phyloP scores from a whole-genome alignment of 768 basidiomycete species.

The Pisolithus sp. region DNA sequence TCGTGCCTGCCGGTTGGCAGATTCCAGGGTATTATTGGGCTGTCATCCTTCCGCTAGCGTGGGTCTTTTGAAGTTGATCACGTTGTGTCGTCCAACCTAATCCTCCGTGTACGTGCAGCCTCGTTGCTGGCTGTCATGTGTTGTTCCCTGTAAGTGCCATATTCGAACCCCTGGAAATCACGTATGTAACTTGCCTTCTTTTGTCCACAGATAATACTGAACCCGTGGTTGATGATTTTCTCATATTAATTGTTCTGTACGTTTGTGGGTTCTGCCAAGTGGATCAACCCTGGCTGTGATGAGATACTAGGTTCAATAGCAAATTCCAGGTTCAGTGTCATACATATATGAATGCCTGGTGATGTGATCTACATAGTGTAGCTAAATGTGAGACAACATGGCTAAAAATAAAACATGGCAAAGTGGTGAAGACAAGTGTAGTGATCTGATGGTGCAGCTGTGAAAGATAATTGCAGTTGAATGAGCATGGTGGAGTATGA shows the following conservation, averaged over 20 bases:
- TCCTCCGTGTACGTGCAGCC: conserved; percentile 26
- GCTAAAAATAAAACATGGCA: too few species aligned
- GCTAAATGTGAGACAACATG: too few species aligned
- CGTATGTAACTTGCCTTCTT: neutral
- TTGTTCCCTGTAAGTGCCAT: conserved; percentile 60
- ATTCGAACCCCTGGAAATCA: neutral
- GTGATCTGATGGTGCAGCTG: too few species aligned
- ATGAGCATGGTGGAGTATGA: too few species aligned
- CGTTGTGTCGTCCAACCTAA: neutral
- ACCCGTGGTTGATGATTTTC: conserved; percentile 88
- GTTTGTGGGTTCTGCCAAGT: too few species aligned
- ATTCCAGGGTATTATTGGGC: conserved; percentile 64
- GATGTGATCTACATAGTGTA: too few species aligned
- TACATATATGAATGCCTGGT: too few species aligned
- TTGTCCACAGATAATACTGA: conserved; percentile 59
- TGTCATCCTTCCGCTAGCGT: conserved; percentile 69
- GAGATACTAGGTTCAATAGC: too few species aligned
- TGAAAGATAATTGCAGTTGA: too few species aligned
- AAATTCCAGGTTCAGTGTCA: too few species aligned
- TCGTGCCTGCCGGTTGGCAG: conserved; percentile 60
- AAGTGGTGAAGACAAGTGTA: too few species aligned
- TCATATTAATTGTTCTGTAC: conserved; percentile 33
- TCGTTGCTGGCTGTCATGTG: conserved; percentile 61
- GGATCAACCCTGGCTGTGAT: too few species aligned
- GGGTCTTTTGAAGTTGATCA: conserved; percentile 22